Evolutionary conservation across 345 rosid genomes (phyloP), one percentile per base, ranked within the genome.

Genomic region (Eucalyptus camaldulensis): DNA sequence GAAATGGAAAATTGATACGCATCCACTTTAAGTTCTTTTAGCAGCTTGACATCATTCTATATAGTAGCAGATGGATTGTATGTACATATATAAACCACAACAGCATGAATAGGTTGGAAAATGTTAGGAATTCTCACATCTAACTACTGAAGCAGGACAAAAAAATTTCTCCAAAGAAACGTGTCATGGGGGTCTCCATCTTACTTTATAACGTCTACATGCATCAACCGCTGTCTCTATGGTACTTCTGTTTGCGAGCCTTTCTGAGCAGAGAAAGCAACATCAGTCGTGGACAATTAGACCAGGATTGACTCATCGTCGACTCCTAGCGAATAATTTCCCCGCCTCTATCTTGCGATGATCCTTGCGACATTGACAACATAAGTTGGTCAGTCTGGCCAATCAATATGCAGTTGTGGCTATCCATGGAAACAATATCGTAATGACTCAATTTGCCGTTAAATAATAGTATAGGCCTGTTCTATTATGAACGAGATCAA

Each of bases 401-500:
- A 27, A 10, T 60, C 67, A 60, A 27, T 60, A 60, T 27, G 67
- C 67, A 60, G 3, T 13, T 13, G 33, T 29, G 29, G 29, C 4
- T 11, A 25, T 60, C 4, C 72, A 62, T 62, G 3, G 72, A 62
- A 60, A 15, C 7, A 60, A 62, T 29, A 29, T 29, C 33, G 1
- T 29, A 29, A 27, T 3, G 33, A 29, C 0, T 27, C 2, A 13
- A 0, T 62, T 62, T 62, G 33, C 53, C 53, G 0, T 50, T 50
- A 50, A 2, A 50, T 50, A 50, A 50, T 50, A 50, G 7, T 50
- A 16, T 0, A 51, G 0, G 0, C 4, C 2, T 53, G 0, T 62
- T 62, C 29, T 24, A 22, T 1, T 56, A 24, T 56, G 29, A 56
- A 56, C 62, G 13, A 5, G 29, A 56, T 56, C 27, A 56, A 56